Evolutionary conservation across 2,329 filamentous ascomycete species (phyloP), one percentile per base, ranked within the genome.

Genomic region (Paraconiothyrium brasiliense): DNA sequence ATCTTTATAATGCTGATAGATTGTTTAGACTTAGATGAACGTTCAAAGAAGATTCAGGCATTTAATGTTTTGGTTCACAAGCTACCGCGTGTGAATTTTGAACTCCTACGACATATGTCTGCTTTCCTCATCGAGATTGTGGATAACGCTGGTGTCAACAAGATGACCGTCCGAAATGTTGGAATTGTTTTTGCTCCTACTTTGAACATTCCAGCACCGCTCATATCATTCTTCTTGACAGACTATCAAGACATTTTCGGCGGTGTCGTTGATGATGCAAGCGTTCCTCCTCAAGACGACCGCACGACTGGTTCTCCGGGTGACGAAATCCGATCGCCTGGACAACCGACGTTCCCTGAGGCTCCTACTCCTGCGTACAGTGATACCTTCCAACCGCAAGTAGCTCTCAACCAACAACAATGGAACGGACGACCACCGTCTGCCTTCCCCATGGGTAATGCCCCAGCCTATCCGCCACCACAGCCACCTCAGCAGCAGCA

Each of bases 131-230:
- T 97, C 74, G 90, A 91, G 72, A 94, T 99, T 71, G 93, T 97
- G 74, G 93, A 95, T 78, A 93, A 97, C 70, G 85, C 93, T 7
- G 90, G 92, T 70, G 84, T 91, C 64, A 99, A 99, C 83, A 98
- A 97, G 84, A 99, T 99, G 95, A 97, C 92, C 11, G 92, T 97
- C 57, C 90, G 94, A 67, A 99, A 99, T 74, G 82, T 99, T 58
- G 94, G 95, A 66, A 98, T 99, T 70, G 94, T 99, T 59, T 99
- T 99, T 78, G 97, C 95, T 16, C 95, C 95, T 0, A 98, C 95
- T 0, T 85, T 99, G 57, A 98, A 98, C 77, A 97, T 99, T 47
- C 94, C 95, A 0, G 93, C 93, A 0, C 94, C 94, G 0, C 90
- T 99, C 11, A 97, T 99, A 76, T 93, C 94, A 3, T 86, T 96